Evolutionary conservation across 108 stramenopile genomes (phyloP), one percentile per base, ranked within the genome.

Genomic region (Skeletonema menzelii): DNA sequence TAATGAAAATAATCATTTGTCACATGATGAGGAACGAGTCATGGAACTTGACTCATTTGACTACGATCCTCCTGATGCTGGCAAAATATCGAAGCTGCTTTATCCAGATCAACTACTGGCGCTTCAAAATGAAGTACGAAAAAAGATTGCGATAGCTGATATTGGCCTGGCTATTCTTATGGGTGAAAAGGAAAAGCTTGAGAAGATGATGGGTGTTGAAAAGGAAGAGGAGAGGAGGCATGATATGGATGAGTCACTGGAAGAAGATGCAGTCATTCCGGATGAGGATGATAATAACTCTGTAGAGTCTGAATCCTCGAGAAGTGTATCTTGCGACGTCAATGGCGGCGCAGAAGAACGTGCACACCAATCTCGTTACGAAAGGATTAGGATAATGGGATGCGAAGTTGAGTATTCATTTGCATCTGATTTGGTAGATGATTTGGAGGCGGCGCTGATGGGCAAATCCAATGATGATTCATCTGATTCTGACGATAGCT

Each of bases 151-250:
- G 67, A 65, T 91, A 28, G 85, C 85, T 26, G 88, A 93, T 66
- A 84, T 88, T 8, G 92, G 89, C 12, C 17, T 87, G 14, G 85
- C 84, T 17, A 91, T 93, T 60, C 65, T 93, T 17, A 79, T 86
- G 66, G 92, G 82, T 46, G 92, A 93, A 67, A 72, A 67, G 19
- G 86, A 89, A 67, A 82, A 82, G 20, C 40, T 91, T 27, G 70
- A 77, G 32, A 82, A 75, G 20, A 87, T 87, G 63, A 69, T 87
- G 63, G 49, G 57, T 44, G n/a, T 66, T 71, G 31, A 72, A 62
- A 44, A 72, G 38, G 22, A 53, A 53, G 15, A 26, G 28, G 13
- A 66, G 27, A 27, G 65, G 60, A 30, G 66, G 27, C 42, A 77
- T 24, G 56, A 65, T 13, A 49, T 53, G 14, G 34, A 55, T 17